A percentile compares a stretch with the other conserved stretches of the same genome.
Evolutionary conservation across 164 flowering plant genomes (phyloP).

Genomic region (Vitis rotundifolia): DNA sequence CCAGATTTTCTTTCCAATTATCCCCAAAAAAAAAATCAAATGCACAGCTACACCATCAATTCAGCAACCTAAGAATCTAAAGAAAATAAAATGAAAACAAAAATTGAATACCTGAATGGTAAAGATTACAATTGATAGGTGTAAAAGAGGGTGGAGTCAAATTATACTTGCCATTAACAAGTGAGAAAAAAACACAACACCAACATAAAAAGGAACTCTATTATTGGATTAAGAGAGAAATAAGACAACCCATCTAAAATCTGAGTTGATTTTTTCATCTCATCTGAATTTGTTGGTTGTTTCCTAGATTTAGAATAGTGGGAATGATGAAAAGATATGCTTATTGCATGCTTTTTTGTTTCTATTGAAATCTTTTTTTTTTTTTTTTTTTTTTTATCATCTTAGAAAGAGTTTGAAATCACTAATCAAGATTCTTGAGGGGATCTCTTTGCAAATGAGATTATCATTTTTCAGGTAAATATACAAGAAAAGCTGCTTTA

Average conservation of each 20-base stretch:
- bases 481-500: no score
- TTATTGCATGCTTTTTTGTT: no score
- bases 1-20: neutral
- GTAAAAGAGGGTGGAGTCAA: constrained; percentile 23
- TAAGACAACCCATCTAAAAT: constrained; percentile 21
- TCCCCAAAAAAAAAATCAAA: neutral
- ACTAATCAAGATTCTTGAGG: no score
- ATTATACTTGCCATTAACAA: constrained; percentile 31
- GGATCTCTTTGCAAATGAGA: no score
- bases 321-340: neutral
- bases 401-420: no score
- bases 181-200: constrained; percentile 10
- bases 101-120: constrained; percentile 50
- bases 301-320: neutral
- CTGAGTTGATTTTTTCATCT: no score
- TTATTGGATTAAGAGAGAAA: constrained; percentile 2
- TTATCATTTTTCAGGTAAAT: no score
- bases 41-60: no score
- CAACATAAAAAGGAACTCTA: neutral
- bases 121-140: constrained; percentile 63
- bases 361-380: no score
- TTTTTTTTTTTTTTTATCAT: no score
- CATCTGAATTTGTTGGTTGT: no score
- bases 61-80: no score
- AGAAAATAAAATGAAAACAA: neutral